These are phyloP conservation scores for Mortierella claussenii DNA, from an alignment of 192 early-diverging fungal genomes.

Conservation along the genomic window DNA sequence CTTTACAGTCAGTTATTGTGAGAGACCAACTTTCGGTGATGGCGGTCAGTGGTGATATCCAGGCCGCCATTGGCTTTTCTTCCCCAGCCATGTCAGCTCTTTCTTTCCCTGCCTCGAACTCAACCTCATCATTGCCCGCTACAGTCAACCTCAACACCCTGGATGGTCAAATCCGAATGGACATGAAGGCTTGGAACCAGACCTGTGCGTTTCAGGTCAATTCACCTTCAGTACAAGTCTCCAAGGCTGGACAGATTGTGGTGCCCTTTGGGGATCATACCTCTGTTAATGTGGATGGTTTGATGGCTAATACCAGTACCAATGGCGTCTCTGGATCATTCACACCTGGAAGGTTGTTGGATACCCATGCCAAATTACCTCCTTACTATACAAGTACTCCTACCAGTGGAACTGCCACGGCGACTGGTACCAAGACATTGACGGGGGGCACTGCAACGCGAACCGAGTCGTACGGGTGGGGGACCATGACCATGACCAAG, in stretches of 20 bases:
- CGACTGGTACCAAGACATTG: neutral
- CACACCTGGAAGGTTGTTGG: neutral
- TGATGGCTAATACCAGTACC: conserved; percentile 1
- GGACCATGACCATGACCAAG: neutral
- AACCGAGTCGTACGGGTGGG: neutral
- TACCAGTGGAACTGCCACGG: neutral
- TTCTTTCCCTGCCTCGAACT: neutral
- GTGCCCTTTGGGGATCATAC: conserved; percentile 15
- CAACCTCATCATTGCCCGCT: neutral
- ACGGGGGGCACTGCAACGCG: neutral
- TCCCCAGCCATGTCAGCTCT: neutral
- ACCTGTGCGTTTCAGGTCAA: conserved; percentile 21
- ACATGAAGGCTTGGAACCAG: conserved; percentile 43
- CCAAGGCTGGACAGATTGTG: conserved; percentile 12
- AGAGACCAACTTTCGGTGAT: conserved; percentile 31
- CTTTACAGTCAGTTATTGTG: conserved; percentile 22
- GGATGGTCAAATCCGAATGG: conserved; percentile 27
- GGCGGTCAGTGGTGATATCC: conserved; percentile 38
- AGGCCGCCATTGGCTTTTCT: conserved; percentile 14
- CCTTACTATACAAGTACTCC: neutral
- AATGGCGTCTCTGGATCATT: conserved; percentile 21
- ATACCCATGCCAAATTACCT: neutral
- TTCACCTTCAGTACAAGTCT: conserved; percentile 18
- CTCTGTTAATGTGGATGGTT: conserved; percentile 7
- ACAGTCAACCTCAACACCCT: conserved; percentile 32